Conservation (phyloP, 2,329 filamentous ascomycete species). For the Curvularia spicifera region DNA sequence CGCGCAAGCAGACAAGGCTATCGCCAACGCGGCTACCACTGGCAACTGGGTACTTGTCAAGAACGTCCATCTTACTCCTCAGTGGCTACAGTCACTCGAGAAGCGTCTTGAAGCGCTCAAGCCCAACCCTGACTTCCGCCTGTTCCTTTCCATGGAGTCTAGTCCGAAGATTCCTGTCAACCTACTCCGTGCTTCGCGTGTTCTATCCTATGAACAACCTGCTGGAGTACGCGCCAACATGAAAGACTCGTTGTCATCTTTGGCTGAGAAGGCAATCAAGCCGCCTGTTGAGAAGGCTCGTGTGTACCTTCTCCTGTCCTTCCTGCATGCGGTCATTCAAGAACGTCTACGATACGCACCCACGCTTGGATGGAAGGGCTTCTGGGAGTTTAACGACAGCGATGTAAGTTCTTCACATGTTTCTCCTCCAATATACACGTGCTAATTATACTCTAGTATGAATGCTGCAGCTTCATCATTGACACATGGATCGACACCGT, state of each 20-base stretch:
- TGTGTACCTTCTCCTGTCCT: constrained; percentile 88
- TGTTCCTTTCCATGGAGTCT: constrained; percentile 98
- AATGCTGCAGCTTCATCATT: constrained; percentile 95
- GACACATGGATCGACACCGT: constrained; percentile 90
- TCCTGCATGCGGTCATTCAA: constrained; percentile 94
- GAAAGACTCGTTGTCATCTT: constrained; percentile 91
- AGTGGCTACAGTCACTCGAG: constrained; percentile 96
- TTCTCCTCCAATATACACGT: constrained; percentile 10
- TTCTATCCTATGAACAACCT: constrained; percentile 97
- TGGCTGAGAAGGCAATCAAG: constrained; percentile 77
- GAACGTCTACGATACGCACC: constrained; percentile 94
- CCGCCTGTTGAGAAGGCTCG: constrained; percentile 89
- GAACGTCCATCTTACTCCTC: constrained; percentile 95
- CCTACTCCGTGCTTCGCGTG: constrained; percentile 86
- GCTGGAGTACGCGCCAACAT: constrained; percentile 97
- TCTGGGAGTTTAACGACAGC: constrained; percentile 99
- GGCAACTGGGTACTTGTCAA: constrained; percentile 98
- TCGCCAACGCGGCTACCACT: constrained; percentile 86
- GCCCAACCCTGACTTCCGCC: constrained; percentile 87
- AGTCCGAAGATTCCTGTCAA: constrained; percentile 98
- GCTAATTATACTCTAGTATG: constrained; percentile 69
- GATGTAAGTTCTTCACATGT: constrained; percentile 73
- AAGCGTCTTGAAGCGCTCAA: constrained; percentile 96
- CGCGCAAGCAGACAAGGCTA: constrained; percentile 91
- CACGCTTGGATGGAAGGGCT: constrained; percentile 93